Conservation (phyloP, 371 early-diverging fungal genomes). For the Mucor ambiguus region DNA sequence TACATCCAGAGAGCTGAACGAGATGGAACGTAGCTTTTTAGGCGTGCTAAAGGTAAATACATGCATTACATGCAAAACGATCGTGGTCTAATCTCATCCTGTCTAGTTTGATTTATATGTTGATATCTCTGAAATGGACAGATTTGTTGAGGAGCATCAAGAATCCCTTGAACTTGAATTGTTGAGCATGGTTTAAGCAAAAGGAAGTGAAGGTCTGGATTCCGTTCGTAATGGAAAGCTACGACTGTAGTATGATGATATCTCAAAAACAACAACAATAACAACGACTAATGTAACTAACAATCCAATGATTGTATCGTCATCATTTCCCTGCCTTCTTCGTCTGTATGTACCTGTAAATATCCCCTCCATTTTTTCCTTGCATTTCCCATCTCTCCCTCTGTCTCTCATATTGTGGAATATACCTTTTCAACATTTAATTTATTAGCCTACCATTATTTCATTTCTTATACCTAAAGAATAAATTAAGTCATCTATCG, state of each 20-base stretch:
- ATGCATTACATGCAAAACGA: background rate
- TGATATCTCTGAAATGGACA: constrained; percentile 28
- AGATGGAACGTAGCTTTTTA: constrained; percentile 53
- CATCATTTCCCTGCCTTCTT: background rate
- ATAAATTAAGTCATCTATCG: background rate
- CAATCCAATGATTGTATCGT: background rate
- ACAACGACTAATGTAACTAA: background rate
- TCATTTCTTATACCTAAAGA: background rate
- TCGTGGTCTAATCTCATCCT: background rate
- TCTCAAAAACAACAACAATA: background rate
- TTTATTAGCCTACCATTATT: background rate
- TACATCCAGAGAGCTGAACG: constrained; percentile 59
- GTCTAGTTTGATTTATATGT: constrained; percentile 32
- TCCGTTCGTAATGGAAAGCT: background rate
- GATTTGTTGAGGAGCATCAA: constrained; percentile 29
- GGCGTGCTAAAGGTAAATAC: constrained; percentile 30
- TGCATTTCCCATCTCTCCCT: background rate
- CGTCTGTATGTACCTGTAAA: background rate
- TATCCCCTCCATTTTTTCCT: background rate
- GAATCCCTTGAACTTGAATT: constrained; percentile 29
- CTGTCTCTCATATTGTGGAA: background rate
- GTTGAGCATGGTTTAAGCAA: constrained; percentile 14
- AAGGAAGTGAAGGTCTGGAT: background rate
- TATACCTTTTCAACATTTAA: constrained; percentile 3
- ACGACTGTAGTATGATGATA: background rate